A percentile compares a stretch with the other conserved stretches of the same genome.
These are phyloP conservation scores for Hysterium pulicare DNA, from an alignment of 2,329 filamentous ascomycete genomes.

Conservation along the genomic window DNA sequence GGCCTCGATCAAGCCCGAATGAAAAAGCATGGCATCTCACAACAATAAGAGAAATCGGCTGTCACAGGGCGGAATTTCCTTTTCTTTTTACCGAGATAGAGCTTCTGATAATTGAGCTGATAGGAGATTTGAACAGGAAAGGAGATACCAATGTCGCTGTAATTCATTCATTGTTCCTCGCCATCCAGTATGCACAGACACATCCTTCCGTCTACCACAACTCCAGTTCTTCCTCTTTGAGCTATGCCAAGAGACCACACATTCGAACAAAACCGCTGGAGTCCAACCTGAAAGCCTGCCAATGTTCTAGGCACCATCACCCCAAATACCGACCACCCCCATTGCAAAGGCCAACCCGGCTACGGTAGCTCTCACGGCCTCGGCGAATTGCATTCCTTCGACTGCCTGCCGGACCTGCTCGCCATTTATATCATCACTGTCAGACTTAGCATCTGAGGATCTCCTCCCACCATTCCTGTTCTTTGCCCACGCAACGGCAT, in stretches of 20 bases:
- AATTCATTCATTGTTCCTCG: no score
- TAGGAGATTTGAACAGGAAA: no score
- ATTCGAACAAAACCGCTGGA: background rate
- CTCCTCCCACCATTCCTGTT: constrained; percentile 11
- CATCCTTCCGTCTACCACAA: background rate
- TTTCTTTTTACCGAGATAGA: no score
- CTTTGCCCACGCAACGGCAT: constrained; percentile 22
- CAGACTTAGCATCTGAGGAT: constrained; percentile 2
- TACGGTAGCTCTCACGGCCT: constrained; percentile 42
- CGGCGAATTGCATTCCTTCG: constrained; percentile 40
- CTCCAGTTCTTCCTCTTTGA: background rate
- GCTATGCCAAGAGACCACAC: background rate
- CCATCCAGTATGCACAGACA: background rate
- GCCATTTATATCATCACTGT: constrained; percentile 45
- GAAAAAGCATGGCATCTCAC: no score
- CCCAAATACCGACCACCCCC: constrained; percentile 49
- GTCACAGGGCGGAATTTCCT: no score
- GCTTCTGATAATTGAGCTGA: no score
- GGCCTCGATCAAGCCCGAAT: no score
- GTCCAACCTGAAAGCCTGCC: background rate
- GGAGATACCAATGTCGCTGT: no score
- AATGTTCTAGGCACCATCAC: constrained; percentile 37
- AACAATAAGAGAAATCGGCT: no score
- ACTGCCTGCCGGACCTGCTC: constrained; percentile 48
- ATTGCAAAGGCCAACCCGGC: constrained; percentile 45